Evolutionary conservation across 148 eudicot genomes (phyloP).

Genomic region (Vaccinium myrtillus): DNA sequence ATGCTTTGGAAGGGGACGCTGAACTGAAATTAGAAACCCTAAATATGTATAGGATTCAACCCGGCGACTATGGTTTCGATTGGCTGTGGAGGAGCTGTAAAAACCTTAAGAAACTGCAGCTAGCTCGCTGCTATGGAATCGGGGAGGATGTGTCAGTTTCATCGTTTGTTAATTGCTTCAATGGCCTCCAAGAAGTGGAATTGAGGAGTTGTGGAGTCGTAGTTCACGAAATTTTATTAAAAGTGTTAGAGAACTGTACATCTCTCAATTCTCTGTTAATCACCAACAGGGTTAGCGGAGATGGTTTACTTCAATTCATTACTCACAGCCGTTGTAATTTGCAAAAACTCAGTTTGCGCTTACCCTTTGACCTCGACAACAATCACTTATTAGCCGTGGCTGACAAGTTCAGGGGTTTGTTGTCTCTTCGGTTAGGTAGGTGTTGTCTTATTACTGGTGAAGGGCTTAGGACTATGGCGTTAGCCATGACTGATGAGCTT

Average conservation of each 20-base stretch:
- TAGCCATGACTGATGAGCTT: no score
- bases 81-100: constrained; percentile 53
- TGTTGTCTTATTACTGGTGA: constrained; percentile 36
- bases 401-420: constrained; percentile 27
- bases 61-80: constrained; percentile 38
- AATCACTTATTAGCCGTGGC: constrained; percentile 41
- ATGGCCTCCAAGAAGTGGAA: constrained; percentile 38
- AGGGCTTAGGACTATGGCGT: no score
- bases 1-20: not conserved
- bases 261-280: constrained; percentile 39
- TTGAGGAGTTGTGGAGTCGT: constrained; percentile 34
- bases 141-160: constrained; percentile 41
- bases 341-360: constrained; percentile 42
- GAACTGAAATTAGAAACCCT: constrained; percentile 37
- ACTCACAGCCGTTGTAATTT: constrained; percentile 26
- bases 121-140: constrained; percentile 49
- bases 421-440: constrained; percentile 37
- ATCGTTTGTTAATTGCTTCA: constrained; percentile 24
- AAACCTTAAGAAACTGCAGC: constrained; percentile 35
- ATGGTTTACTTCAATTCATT: constrained; percentile 49
- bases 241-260: constrained; percentile 30
- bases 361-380: constrained; percentile 54
- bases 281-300: constrained; percentile 41
- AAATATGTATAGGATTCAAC: constrained; percentile 28
- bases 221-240: constrained; percentile 32